A percentile compares a stretch with the other conserved stretches of the same genome.
Conservation (phyloP, 179 eudicot genomes). For the Patellifolia procumbens region DNA sequence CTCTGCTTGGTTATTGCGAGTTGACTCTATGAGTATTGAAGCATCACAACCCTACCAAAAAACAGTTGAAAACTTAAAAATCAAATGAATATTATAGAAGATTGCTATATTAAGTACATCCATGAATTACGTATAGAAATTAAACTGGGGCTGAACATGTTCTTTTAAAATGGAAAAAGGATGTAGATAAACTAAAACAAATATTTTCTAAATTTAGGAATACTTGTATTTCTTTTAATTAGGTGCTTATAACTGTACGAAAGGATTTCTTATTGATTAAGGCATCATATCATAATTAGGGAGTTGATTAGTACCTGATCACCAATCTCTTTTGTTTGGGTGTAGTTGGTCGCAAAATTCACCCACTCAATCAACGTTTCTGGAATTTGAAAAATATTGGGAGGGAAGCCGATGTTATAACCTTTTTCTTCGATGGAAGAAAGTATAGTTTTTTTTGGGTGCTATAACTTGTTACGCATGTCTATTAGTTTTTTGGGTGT, state of each 20-base stretch:
- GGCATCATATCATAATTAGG: not conserved
- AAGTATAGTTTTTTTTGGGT: too few relatives aligned
- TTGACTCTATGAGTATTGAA: slow-evolving; percentile 54
- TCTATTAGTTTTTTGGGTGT: too few relatives aligned
- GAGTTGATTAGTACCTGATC: not conserved
- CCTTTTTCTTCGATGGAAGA: too few relatives aligned
- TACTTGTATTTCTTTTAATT: not conserved
- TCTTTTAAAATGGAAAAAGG: not conserved
- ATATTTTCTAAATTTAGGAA: not conserved
- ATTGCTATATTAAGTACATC: not conserved
- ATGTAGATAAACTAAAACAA: not conserved
- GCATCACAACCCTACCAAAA: slow-evolving; percentile 61
- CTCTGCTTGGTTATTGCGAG: slow-evolving; percentile 36
- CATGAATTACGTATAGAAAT: not conserved
- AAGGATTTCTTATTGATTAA: not conserved
- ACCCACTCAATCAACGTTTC: too few relatives aligned
- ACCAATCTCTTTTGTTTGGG: too few relatives aligned
- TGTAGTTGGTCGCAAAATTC: too few relatives aligned
- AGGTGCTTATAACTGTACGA: not conserved
- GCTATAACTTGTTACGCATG: too few relatives aligned
- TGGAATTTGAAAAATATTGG: too few relatives aligned
- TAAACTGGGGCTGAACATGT: not conserved
- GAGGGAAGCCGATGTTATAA: too few relatives aligned
- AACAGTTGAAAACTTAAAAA: not conserved
- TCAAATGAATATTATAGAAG: too few relatives aligned